These are phyloP conservation scores for Pichia ethanolica DNA, from an alignment of 805 yeast species.

Conservation along the genomic window DNA sequence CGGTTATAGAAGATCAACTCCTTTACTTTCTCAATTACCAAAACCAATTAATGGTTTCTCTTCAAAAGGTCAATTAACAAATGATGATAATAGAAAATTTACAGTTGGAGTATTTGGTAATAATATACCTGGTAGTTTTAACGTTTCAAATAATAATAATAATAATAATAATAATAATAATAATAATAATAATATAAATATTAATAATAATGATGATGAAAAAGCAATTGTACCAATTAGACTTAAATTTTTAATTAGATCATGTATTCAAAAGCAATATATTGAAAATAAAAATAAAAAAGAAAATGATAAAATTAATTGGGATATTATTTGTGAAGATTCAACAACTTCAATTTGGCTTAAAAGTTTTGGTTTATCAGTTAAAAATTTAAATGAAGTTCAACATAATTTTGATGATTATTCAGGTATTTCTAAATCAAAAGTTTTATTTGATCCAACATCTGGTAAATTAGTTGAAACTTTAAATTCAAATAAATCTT, in stretches of 20 bases:
- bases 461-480: slow-evolving; percentile 1
- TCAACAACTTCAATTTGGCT: slow-evolving; percentile 46
- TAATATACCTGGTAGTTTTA: slow-evolving; percentile 15
- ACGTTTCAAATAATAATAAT: background rate
- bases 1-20: slow-evolving; percentile 38
- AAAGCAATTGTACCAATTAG: slow-evolving; percentile 45
- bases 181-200: background rate
- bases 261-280: slow-evolving; percentile 49
- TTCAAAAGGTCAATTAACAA: slow-evolving; percentile 7
- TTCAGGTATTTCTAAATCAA: background rate
- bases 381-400: slow-evolving; percentile 45
- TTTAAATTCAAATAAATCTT: background rate
- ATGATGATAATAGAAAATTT: slow-evolving; percentile 2
- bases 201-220: slow-evolving; percentile 8
- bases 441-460: slow-evolving; percentile 6
- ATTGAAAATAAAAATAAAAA: slow-evolving; percentile 28
- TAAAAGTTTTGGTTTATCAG: slow-evolving; percentile 43
- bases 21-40: slow-evolving; percentile 33
- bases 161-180: slow-evolving; percentile 1
- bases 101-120: slow-evolving; percentile 15
- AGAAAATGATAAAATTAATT: slow-evolving; percentile 23
- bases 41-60: slow-evolving; percentile 10
- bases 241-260: slow-evolving; percentile 41
- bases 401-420: slow-evolving; percentile 31
- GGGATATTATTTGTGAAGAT: slow-evolving; percentile 63